Conservation (phyloP, 2,329 filamentous ascomycete genomes). For the Torrubiellomyces zombiae region DNA sequence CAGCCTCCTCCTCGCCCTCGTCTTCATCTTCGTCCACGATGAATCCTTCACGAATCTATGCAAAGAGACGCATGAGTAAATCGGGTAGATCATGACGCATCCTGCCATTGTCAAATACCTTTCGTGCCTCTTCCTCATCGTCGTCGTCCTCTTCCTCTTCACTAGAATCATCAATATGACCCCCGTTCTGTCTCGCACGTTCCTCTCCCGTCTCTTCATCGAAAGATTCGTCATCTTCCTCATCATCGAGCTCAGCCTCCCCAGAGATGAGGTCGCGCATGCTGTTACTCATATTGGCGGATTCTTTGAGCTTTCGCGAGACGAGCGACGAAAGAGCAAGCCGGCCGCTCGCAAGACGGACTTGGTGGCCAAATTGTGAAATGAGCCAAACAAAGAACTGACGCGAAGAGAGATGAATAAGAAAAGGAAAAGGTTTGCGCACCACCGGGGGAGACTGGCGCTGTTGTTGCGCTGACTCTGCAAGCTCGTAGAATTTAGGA, state of each 20-base stretch:
- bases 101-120: conserved; percentile 30
- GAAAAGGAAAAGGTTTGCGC: no score
- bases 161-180: conserved; percentile 59
- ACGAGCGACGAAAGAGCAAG: no score
- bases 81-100: neutral
- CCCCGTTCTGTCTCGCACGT: conserved; percentile 22
- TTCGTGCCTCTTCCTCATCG: conserved; percentile 68
- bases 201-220: conserved; percentile 58
- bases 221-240: conserved; percentile 71
- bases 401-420: no score
- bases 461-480: no score
- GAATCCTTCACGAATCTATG: conserved; percentile 78
- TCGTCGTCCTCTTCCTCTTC: conserved; percentile 89
- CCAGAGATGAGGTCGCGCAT: conserved; percentile 69
- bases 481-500: no score
- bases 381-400: no score
- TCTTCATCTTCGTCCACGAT: conserved; percentile 54
- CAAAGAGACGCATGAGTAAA: conserved; percentile 1
- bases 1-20: conserved; percentile 52
- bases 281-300: conserved; percentile 38
- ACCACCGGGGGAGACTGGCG: no score
- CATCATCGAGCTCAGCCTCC: conserved; percentile 71
- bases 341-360: no score
- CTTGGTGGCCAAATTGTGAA: no score
- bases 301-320: conserved; percentile 1